Evolutionary conservation across 495 filamentous ascomycete genomes (phyloP).

Genomic region (Hypoxylon lenormandii): DNA sequence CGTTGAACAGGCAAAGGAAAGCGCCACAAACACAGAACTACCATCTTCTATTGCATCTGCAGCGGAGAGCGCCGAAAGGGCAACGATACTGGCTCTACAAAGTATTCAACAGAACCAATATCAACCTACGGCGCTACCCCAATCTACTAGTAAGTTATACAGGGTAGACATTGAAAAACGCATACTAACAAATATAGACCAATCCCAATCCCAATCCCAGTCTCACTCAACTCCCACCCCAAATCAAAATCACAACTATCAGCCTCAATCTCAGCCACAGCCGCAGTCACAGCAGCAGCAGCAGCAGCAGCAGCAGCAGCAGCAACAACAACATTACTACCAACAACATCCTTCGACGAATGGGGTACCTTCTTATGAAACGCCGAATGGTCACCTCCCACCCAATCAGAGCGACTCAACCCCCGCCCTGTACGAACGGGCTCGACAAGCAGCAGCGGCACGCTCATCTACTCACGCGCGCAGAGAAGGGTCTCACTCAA

Average conservation of each 20-base stretch:
- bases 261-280: constrained; percentile 38
- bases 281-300: background rate
- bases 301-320: constrained; percentile 40
- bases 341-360: constrained; percentile 39
- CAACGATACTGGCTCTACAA: constrained; percentile 50
- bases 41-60: constrained; percentile 51
- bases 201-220: constrained; percentile 11
- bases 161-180: background rate
- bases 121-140: constrained; percentile 51
- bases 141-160: constrained; percentile 46
- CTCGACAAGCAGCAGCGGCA: constrained; percentile 81
- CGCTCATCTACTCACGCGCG: constrained; percentile 80
- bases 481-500: constrained; percentile 81
- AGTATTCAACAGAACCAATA: constrained; percentile 53
- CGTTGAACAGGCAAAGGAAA: constrained; percentile 50
- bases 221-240: constrained; percentile 29
- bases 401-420: constrained; percentile 82
- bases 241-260: constrained; percentile 51
- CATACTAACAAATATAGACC: constrained; percentile 23
- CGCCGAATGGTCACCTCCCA: constrained; percentile 60
- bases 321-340: constrained; percentile 47
- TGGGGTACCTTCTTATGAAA: constrained; percentile 43
- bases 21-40: constrained; percentile 38
- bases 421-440: constrained; percentile 81
- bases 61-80: constrained; percentile 50